A percentile compares a stretch with the other conserved stretches of the same genome.
phyloP scores from a whole-genome alignment of 352 stramenopile species.

The Phytophthora syringae region DNA sequence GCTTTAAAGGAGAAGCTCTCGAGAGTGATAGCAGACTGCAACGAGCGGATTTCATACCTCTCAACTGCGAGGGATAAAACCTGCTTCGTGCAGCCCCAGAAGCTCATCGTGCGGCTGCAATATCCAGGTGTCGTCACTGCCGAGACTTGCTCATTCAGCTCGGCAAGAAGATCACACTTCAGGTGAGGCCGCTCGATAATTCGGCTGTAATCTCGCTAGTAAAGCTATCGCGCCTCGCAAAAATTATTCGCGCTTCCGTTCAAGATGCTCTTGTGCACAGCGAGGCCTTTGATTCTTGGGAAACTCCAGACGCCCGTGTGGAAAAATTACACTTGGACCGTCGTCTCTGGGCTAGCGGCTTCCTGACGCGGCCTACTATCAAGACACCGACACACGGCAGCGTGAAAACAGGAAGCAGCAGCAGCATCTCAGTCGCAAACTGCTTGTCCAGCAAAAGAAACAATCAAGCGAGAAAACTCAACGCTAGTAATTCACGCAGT shows the following conservation, averaged over 20 bases:
- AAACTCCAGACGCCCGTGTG: constrained; percentile 52
- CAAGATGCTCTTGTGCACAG: constrained; percentile 35
- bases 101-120: constrained; percentile 34
- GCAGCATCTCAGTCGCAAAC: constrained; percentile 33
- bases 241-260: constrained; percentile 32
- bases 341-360: constrained; percentile 51
- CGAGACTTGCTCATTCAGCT: constrained; percentile 54
- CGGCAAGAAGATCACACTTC: constrained; percentile 44
- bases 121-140: constrained; percentile 45
- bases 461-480: constrained; percentile 3
- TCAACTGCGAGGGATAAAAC: constrained; percentile 17
- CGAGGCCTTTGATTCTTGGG: constrained; percentile 43
- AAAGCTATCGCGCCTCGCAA: constrained; percentile 13
- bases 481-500: not conserved
- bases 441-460: constrained; percentile 30
- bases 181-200: constrained; percentile 15
- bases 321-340: constrained; percentile 44
- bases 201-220: constrained; percentile 9
- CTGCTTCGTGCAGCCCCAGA: constrained; percentile 14
- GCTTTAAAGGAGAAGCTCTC: constrained; percentile 21
- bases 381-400: constrained; percentile 32
- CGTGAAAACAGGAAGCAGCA: constrained; percentile 38
- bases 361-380: constrained; percentile 57
- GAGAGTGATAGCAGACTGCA: constrained; percentile 42
- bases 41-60: constrained; percentile 40